Conservation (phyloP, 306 rosid species). For the Vigna angularis region DNA sequence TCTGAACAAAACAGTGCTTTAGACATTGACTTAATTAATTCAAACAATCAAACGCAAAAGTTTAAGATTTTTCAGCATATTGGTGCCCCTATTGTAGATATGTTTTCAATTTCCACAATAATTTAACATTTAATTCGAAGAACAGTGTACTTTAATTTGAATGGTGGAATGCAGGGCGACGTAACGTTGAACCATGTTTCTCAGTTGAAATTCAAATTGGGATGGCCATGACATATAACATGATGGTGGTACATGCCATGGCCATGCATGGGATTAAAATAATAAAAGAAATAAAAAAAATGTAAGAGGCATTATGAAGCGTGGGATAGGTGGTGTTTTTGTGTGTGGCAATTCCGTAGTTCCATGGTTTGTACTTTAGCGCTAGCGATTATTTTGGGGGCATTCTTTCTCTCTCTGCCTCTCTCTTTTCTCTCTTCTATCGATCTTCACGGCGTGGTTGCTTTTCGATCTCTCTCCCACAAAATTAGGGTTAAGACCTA, state of each 20-base stretch:
- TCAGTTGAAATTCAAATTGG: background rate
- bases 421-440: conserved; percentile 41
- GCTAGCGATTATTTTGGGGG: conserved; percentile 42
- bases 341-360: conserved; percentile 31
- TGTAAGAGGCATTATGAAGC: conserved; percentile 19
- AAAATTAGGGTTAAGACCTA: conserved; percentile 88
- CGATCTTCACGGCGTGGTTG: conserved; percentile 70
- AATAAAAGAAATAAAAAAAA: background rate
- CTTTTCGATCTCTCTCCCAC: conserved; percentile 65
- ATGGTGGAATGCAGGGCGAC: background rate
- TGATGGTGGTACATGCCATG: background rate
- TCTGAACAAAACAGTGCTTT: background rate
- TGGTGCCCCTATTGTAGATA: background rate
- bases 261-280: background rate
- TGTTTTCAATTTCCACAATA: background rate
- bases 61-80: background rate
- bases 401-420: conserved; percentile 30
- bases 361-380: conserved; percentile 48
- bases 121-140: background rate
- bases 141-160: background rate
- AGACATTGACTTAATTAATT: background rate
- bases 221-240: background rate
- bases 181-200: background rate
- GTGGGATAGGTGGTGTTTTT: conserved; percentile 10
- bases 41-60: background rate